phyloP scores from a whole-genome alignment of 768 basidiomycete species.

The Harrya chromipes region DNA sequence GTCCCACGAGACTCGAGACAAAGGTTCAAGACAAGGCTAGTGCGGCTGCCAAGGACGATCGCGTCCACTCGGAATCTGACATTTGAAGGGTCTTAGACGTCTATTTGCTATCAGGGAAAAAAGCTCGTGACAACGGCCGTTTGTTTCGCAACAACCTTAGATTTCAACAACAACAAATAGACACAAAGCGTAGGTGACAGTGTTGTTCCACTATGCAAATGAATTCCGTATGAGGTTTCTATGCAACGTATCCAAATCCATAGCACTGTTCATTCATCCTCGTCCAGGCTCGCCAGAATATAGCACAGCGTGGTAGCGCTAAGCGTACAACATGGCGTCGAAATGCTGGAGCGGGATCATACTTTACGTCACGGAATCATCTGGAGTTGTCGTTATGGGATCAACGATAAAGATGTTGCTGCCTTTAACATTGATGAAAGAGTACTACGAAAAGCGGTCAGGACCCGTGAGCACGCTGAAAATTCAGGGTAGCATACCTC shows the following conservation, averaged over 20 bases:
- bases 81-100: too few relatives aligned
- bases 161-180: slow-evolving; percentile 18
- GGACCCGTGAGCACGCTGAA: not conserved
- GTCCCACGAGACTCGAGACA: too few relatives aligned
- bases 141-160: slow-evolving; percentile 12
- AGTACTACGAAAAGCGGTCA: slow-evolving; percentile 37
- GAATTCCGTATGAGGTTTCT: not conserved
- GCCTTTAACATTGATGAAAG: slow-evolving; percentile 53
- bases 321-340: slow-evolving; percentile 1
- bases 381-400: slow-evolving; percentile 1
- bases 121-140: too few relatives aligned
- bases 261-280: slow-evolving; percentile 13
- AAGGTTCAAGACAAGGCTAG: too few relatives aligned
- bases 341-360: not conserved
- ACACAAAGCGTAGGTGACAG: not conserved
- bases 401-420: slow-evolving; percentile 44
- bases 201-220: not conserved
- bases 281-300: not conserved
- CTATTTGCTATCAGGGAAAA: too few relatives aligned
- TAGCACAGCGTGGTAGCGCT: not conserved
- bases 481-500: slow-evolving; percentile 37
- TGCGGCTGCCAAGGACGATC: too few relatives aligned
- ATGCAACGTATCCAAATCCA: slow-evolving; percentile 20
- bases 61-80: too few relatives aligned
- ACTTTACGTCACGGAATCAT: slow-evolving; percentile 15